A percentile compares a stretch with the other conserved stretches of the same genome.
phyloP scores from a whole-genome alignment of 1,284 basidiomycete species.

The Tylopilus sp. region DNA sequence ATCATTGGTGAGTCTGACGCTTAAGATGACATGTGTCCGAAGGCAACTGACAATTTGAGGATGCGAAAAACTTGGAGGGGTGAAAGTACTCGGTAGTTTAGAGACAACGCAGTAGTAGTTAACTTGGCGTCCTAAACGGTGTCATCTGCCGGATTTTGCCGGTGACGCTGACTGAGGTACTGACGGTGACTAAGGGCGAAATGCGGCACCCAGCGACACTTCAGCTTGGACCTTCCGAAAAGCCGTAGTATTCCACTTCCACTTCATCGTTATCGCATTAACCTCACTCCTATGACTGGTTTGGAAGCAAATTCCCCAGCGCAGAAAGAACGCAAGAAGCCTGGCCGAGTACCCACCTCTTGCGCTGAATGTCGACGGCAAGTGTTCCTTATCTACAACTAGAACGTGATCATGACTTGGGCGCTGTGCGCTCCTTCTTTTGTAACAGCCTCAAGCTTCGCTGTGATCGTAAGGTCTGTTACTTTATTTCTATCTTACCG shows the following conservation, averaged over 20 bases:
- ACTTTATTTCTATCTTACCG: neutral
- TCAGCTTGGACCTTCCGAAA: too few species aligned
- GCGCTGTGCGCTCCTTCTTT: neutral
- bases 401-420: too few species aligned
- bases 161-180: neutral
- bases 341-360: conserved; percentile 68
- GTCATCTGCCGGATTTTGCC: conserved; percentile 18
- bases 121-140: too few species aligned
- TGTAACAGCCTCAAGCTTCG: conserved; percentile 69
- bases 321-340: conserved; percentile 50
- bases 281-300: conserved; percentile 14
- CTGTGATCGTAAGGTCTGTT: conserved; percentile 73
- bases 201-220: too few species aligned
- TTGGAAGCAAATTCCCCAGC: conserved; percentile 15
- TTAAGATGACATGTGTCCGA: too few species aligned
- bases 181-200: too few species aligned
- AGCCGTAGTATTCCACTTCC: too few species aligned
- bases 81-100: too few species aligned
- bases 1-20: too few species aligned
- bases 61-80: too few species aligned
- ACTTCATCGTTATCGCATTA: neutral
- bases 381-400: neutral
- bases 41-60: too few species aligned
- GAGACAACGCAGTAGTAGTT: too few species aligned
- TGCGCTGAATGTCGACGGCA: conserved; percentile 79